A percentile compares a stretch with the other conserved stretches of the same genome.
Evolutionary conservation across 1,284 basidiomycete genomes (phyloP).

Genomic region (Peniophora sp.): DNA sequence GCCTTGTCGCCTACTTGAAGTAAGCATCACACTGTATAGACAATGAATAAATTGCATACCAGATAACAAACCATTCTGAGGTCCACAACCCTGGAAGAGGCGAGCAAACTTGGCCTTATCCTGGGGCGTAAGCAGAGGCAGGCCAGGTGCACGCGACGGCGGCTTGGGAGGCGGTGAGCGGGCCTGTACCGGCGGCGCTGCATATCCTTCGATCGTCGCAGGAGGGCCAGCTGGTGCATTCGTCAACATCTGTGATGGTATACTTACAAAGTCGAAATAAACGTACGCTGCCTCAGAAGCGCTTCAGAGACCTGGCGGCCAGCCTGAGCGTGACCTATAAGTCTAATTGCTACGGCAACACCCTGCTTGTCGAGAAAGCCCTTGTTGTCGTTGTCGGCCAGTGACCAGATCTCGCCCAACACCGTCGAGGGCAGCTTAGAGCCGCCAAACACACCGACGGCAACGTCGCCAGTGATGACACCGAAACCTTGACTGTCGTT

Average conservation of each 20-base stretch:
- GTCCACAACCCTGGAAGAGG: constrained; percentile 70
- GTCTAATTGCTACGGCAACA: constrained; percentile 78
- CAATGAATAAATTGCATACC: constrained; percentile 33
- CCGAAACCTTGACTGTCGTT: constrained; percentile 73
- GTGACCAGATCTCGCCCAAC: constrained; percentile 90
- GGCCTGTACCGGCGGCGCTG: constrained; percentile 33
- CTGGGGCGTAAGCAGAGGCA: constrained; percentile 64
- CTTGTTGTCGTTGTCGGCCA: constrained; percentile 90
- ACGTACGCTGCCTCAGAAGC: constrained; percentile 60
- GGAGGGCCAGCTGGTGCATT: constrained; percentile 66
- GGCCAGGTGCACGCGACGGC: constrained; percentile 36
- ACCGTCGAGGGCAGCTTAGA: constrained; percentile 70
- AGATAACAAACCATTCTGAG: constrained; percentile 69
- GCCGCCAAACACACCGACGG: constrained; percentile 74
- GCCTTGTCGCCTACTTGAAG: constrained; percentile 72
- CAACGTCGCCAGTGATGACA: constrained; percentile 79
- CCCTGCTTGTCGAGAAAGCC: constrained; percentile 86
- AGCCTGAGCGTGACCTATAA: constrained; percentile 91
- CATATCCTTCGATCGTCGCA: constrained; percentile 73
- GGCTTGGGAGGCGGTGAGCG: constrained; percentile 54
- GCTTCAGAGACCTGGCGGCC: constrained; percentile 65
- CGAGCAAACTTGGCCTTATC: constrained; percentile 81
- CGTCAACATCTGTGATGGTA: constrained; percentile 1
- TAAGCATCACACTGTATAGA: background rate
- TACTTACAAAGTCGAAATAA: constrained; percentile 11